phyloP scores from a whole-genome alignment of 495 filamentous ascomycete species.

The Podospora anserina region DNA sequence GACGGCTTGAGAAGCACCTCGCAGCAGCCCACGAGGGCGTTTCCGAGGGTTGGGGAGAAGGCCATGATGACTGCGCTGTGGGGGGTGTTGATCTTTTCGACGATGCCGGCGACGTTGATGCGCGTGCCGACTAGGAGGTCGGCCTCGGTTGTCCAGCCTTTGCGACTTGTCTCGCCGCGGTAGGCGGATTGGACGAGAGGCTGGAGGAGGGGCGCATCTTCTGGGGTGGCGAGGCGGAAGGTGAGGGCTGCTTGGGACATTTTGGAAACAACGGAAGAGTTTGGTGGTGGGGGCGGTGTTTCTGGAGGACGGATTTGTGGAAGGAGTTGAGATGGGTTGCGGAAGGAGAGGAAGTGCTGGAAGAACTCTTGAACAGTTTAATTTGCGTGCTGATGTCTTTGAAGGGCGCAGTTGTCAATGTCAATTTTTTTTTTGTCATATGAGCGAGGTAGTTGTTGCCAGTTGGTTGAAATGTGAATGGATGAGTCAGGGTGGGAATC shows the following conservation, averaged over 20 bases:
- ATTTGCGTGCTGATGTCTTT: background rate
- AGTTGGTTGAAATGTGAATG: background rate
- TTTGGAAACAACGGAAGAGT: background rate
- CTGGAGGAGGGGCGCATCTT: conserved; percentile 9
- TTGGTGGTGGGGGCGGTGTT: background rate
- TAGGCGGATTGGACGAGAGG: conserved; percentile 43
- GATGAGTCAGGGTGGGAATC: background rate
- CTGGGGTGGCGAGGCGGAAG: conserved; percentile 14
- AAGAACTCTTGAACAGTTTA: background rate
- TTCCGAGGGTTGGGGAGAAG: conserved; percentile 11
- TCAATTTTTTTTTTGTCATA: background rate
- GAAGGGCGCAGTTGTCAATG: background rate
- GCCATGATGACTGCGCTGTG: conserved; percentile 38
- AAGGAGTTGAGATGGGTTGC: background rate
- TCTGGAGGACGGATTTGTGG: background rate
- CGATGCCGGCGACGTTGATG: conserved; percentile 29
- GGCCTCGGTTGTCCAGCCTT: conserved; percentile 41
- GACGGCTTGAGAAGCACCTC: conserved; percentile 26
- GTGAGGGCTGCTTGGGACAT: background rate
- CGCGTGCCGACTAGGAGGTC: conserved; percentile 34
- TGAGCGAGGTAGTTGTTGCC: background rate
- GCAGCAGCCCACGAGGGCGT: conserved; percentile 36
- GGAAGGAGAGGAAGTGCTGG: background rate
- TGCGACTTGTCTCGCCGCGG: conserved; percentile 37
- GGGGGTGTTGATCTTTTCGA: conserved; percentile 42